A percentile compares a stretch with the other conserved stretches of the same genome.
Conservation (phyloP, 441 rosid genomes). For the Macaranga tanarius region DNA sequence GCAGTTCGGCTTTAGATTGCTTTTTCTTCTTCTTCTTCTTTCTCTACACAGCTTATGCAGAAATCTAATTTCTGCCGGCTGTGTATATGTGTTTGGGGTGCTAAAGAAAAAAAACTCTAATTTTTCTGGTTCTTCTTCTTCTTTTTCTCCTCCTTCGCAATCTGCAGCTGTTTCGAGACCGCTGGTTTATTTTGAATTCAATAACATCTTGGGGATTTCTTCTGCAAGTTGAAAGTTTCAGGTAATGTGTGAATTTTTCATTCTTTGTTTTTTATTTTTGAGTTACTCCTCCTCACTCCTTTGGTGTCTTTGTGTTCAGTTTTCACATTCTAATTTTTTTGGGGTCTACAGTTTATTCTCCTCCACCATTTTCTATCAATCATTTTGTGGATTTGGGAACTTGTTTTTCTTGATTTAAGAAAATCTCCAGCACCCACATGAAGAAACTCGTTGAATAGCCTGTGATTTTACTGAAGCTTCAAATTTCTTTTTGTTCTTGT, state of each 20-base stretch:
- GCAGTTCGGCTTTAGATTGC: constrained; percentile 5
- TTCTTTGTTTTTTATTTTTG: neutral
- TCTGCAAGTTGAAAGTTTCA: constrained; percentile 13
- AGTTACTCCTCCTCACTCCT: neutral
- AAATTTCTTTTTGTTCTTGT: neutral
- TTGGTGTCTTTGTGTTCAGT: neutral
- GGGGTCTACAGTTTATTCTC: no score
- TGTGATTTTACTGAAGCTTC: neutral
- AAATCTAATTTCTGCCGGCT: neutral
- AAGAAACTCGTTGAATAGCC: neutral
- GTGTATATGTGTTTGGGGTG: neutral
- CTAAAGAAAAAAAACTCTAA: neutral
- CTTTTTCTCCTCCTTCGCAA: neutral
- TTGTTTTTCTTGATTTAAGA: neutral
- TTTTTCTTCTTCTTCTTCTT: no score
- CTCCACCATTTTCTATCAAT: constrained; percentile 2
- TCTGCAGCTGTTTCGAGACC: constrained; percentile 13
- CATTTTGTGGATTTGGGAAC: neutral
- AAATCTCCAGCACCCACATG: no score
- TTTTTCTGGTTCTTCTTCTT: neutral
- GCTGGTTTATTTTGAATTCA: constrained; percentile 7
- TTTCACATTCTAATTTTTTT: neutral
- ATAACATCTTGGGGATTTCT: constrained; percentile 12
- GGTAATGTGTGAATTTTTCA: constrained; percentile 24
- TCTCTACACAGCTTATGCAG: neutral